A percentile compares a stretch with the other conserved stretches of the same genome.
Evolutionary conservation across 306 rosid species (phyloP).

Genomic region (Mimosa bimucronata): DNA sequence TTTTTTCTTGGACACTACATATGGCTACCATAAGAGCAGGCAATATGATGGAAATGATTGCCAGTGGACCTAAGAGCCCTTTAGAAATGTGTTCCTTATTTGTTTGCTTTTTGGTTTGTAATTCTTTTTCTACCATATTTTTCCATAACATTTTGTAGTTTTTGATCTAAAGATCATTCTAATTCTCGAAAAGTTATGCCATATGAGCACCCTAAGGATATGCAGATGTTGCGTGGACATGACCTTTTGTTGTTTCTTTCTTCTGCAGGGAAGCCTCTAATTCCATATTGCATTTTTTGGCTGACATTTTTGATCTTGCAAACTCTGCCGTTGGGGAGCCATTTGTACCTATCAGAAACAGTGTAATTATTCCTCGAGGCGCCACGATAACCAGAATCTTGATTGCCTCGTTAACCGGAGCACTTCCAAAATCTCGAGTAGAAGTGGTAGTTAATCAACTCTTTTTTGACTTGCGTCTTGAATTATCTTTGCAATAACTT

Average conservation of each 20-base stretch:
- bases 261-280: constrained; percentile 91
- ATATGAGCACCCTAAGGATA: constrained; percentile 18
- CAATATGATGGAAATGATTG: too few relatives aligned
- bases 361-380: constrained; percentile 84
- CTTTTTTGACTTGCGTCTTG: neutral
- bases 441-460: constrained; percentile 66
- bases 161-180: constrained; percentile 7
- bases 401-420: constrained; percentile 92
- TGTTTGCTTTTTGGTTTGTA: neutral
- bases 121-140: neutral
- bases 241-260: constrained; percentile 27
- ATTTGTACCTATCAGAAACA: constrained; percentile 71
- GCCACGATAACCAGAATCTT: constrained; percentile 71
- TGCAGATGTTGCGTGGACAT: neutral
- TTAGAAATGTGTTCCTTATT: neutral
- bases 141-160: constrained; percentile 14
- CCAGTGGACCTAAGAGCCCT: too few relatives aligned
- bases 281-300: constrained; percentile 92
- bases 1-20: too few relatives aligned
- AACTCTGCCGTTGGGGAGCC: constrained; percentile 63
- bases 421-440: constrained; percentile 89
- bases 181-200: constrained; percentile 18
- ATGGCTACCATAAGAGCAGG: too few relatives aligned
- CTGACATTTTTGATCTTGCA: constrained; percentile 85
- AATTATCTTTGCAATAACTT: constrained; percentile 19